These are phyloP conservation scores for Yarrowia bubula DNA, from an alignment of 805 yeast species.

Conservation along the genomic window DNA sequence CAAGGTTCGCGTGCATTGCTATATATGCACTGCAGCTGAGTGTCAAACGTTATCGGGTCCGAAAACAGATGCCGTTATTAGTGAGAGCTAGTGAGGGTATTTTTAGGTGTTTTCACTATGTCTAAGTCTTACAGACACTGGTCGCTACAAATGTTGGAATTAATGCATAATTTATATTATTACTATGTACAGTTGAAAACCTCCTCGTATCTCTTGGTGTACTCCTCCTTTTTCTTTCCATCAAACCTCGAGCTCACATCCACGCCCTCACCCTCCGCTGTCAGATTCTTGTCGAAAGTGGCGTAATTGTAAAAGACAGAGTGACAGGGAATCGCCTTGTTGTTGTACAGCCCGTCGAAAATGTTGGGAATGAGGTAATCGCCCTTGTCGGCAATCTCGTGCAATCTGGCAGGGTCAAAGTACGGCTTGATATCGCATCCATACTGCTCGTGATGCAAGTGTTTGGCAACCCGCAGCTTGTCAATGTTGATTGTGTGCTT, in stretches of 20 bases:
- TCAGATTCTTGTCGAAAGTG: neutral
- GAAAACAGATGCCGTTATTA: too few species aligned
- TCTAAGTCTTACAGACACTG: too few species aligned
- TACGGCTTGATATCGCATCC: neutral
- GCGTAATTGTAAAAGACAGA: conserved; percentile 10
- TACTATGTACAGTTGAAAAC: conserved; percentile 14
- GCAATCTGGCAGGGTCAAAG: neutral
- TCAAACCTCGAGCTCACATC: neutral
- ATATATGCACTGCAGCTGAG: neutral
- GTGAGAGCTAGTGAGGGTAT: too few species aligned
- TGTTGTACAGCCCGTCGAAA: neutral
- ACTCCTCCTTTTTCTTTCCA: neutral
- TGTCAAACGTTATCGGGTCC: neutral
- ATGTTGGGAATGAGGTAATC: conserved; percentile 11
- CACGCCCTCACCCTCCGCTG: neutral
- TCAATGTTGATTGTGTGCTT: neutral
- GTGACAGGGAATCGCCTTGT: neutral
- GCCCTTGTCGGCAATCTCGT: neutral
- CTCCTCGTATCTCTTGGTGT: neutral
- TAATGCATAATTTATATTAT: neutral
- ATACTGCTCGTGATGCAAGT: neutral
- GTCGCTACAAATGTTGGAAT: neutral
- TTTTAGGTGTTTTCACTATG: too few species aligned
- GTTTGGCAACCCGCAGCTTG: conserved; percentile 6
- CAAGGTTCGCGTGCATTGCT: neutral